Evolutionary conservation across 306 rosid species (phyloP).

Genomic region (Gillenia trifoliata): DNA sequence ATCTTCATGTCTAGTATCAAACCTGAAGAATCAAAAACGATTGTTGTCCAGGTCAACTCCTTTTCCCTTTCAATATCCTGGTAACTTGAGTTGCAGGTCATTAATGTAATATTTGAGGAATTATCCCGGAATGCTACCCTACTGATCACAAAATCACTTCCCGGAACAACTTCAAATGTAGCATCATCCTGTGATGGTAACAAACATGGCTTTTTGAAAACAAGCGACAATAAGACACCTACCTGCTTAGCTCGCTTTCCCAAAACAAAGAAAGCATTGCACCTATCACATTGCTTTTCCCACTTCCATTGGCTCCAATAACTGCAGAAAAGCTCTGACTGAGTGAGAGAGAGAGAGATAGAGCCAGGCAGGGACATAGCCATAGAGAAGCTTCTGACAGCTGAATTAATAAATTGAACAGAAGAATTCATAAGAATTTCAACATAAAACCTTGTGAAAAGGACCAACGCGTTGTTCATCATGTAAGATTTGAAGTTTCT

Average conservation of each 20-base stretch:
- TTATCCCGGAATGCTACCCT: constrained; percentile 88
- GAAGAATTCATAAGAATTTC: background rate
- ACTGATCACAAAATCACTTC: constrained; percentile 75
- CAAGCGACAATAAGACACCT: too few species aligned
- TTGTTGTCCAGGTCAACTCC: too few species aligned
- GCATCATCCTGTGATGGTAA: constrained; percentile 58
- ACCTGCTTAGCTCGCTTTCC: constrained; percentile 98
- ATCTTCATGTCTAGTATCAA: too few species aligned
- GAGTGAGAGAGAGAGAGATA: too few species aligned
- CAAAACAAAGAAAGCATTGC: constrained; percentile 88
- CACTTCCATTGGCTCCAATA: constrained; percentile 95
- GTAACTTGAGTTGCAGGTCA: too few species aligned
- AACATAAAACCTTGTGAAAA: constrained; percentile 64
- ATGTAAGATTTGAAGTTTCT: constrained; percentile 90
- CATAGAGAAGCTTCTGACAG: too few species aligned
- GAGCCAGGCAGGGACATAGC: too few species aligned
- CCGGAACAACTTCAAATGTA: constrained; percentile 65
- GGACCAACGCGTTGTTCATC: constrained; percentile 96
- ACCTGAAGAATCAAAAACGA: too few species aligned
- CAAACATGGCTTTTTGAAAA: background rate
- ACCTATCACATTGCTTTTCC: constrained; percentile 91
- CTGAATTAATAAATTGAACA: too few species aligned
- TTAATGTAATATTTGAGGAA: constrained; percentile 86
- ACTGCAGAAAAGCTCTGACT: constrained; percentile 89
- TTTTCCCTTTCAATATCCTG: too few species aligned